A percentile compares a stretch with the other conserved stretches of the same genome.
phyloP scores from a whole-genome alignment of 352 stramenopile species.

The Globisporangium cylindrosporum region DNA sequence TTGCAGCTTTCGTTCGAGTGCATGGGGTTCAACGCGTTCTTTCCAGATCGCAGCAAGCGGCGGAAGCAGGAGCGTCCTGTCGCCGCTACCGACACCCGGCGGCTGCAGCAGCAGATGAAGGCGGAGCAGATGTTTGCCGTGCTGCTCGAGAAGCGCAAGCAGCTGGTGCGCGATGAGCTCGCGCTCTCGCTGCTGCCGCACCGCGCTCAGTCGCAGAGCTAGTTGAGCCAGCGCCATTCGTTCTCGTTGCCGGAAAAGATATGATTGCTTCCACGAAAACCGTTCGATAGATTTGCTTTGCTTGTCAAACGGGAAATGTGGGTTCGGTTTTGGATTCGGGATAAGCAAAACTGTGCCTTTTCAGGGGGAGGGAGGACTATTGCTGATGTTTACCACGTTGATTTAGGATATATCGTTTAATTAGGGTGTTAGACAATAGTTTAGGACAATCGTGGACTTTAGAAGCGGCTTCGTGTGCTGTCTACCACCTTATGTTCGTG shows the following conservation, averaged over 20 bases:
- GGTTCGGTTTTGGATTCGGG: not conserved
- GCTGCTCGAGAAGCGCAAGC: constrained; percentile 25
- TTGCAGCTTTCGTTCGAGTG: constrained; percentile 12
- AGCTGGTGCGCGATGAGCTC: constrained; percentile 26
- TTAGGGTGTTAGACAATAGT: not conserved
- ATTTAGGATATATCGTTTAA: not conserved
- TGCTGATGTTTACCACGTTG: not conserved
- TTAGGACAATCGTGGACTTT: not conserved
- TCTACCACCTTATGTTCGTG: not conserved
- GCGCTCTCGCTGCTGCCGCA: constrained; percentile 17
- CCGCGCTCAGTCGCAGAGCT: not conserved
- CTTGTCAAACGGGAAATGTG: not conserved
- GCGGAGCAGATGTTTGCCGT: constrained; percentile 21
- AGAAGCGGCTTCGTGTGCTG: not conserved
- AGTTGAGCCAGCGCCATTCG: not conserved
- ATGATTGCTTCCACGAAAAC: not conserved
- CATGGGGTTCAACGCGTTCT: constrained; percentile 15
- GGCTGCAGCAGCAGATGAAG: constrained; percentile 16
- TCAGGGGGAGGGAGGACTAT: not conserved
- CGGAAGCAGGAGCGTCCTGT: not conserved
- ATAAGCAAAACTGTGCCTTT: constrained; percentile 1
- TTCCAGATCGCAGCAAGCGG: constrained; percentile 7
- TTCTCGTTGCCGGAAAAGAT: not conserved
- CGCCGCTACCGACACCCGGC: not conserved
- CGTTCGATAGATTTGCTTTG: constrained; percentile 1